Evolutionary conservation across 768 basidiomycete species (phyloP).

Genomic region (Coprinopsis sp.): DNA sequence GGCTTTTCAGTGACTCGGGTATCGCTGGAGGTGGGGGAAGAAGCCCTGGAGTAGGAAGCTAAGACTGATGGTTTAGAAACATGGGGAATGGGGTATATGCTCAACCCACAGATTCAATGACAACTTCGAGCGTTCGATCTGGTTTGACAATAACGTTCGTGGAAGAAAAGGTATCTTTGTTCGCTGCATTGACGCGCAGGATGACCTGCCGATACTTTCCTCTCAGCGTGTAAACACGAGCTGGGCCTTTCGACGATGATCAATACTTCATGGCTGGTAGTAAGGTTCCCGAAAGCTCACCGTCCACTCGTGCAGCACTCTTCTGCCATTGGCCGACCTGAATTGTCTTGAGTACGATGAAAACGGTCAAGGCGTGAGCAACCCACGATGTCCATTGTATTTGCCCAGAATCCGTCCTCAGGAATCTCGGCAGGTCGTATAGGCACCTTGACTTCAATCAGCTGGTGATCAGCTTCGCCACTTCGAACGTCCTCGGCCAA

Average conservation of each 20-base stretch:
- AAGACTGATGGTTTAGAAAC: not conserved
- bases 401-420: slow-evolving; percentile 65
- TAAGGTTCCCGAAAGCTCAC: slow-evolving; percentile 27
- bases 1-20: slow-evolving; percentile 23
- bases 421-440: slow-evolving; percentile 42
- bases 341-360: slow-evolving; percentile 3
- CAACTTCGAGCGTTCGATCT: slow-evolving; percentile 51
- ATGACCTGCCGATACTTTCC: slow-evolving; percentile 69
- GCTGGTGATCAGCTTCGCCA: slow-evolving; percentile 47
- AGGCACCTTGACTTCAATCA: slow-evolving; percentile 65
- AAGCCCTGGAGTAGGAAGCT: slow-evolving; percentile 33
- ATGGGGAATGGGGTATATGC: not conserved
- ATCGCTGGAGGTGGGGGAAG: slow-evolving; percentile 30
- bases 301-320: slow-evolving; percentile 65
- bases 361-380: not conserved
- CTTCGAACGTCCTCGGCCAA: slow-evolving; percentile 62
- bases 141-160: slow-evolving; percentile 54
- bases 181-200: slow-evolving; percentile 53
- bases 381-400: slow-evolving; percentile 57
- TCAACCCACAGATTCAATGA: slow-evolving; percentile 53
- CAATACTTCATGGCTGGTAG: slow-evolving; percentile 3
- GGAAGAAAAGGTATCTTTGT: slow-evolving; percentile 44
- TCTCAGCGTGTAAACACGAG: slow-evolving; percentile 60
- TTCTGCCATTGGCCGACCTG: slow-evolving; percentile 52
- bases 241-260: slow-evolving; percentile 44